Evolutionary conservation across 345 rosid genomes (phyloP).

Genomic region (Lepidium didymum): DNA sequence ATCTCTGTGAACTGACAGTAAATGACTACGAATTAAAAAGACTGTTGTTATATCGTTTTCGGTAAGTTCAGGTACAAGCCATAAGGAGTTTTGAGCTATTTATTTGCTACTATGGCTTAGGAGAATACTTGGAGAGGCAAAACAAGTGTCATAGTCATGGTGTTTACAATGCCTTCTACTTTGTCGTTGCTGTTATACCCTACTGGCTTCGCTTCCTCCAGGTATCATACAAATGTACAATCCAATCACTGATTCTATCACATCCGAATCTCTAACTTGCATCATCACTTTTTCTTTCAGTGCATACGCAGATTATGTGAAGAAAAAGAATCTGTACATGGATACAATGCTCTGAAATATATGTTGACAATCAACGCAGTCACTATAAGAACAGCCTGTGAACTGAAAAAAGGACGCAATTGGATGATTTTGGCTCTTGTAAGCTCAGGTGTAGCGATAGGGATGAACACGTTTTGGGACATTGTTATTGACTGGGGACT

Average conservation of each 20-base stretch:
- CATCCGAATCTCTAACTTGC: not conserved
- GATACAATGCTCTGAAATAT: slow-evolving; percentile 59
- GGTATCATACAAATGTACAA: slow-evolving; percentile 26
- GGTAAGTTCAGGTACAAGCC: slow-evolving; percentile 49
- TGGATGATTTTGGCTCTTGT: slow-evolving; percentile 59
- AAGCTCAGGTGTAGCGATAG: too few species aligned
- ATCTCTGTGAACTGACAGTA: not conserved
- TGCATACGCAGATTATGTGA: slow-evolving; percentile 56
- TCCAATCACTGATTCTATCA: not conserved
- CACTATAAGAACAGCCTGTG: slow-evolving; percentile 47
- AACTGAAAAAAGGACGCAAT: slow-evolving; percentile 43
- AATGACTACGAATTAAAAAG: not conserved
- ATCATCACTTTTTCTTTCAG: slow-evolving; percentile 14
- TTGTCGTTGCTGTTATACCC: slow-evolving; percentile 51
- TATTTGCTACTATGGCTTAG: slow-evolving; percentile 66
- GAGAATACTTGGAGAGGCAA: slow-evolving; percentile 47
- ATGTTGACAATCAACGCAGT: slow-evolving; percentile 57
- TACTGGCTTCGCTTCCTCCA: slow-evolving; percentile 64
- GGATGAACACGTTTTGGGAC: too few species aligned
- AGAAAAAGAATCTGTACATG: slow-evolving; percentile 48
- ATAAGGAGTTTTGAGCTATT: slow-evolving; percentile 60
- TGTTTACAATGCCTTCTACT: too few species aligned
- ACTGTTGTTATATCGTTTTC: not conserved
- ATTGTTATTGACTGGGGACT: slow-evolving; percentile 79
- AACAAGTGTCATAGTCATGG: slow-evolving; percentile 56